Evolutionary conservation across 345 rosid genomes (phyloP).

Genomic region (Cardamine resedifolia): DNA sequence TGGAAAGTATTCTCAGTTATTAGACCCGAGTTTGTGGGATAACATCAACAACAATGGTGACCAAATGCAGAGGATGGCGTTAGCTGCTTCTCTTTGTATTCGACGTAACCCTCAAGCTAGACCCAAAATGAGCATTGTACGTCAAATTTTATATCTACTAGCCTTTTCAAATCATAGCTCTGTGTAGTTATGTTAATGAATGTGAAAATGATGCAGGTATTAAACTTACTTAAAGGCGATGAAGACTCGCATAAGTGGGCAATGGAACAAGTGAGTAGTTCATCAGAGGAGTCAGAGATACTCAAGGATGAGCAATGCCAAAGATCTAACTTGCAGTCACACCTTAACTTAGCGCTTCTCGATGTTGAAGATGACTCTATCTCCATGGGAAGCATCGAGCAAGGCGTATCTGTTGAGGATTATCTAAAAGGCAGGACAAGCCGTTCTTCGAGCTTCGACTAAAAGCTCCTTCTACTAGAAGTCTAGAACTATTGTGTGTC

Average conservation of each 20-base stretch:
- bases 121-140: conserved; percentile 79
- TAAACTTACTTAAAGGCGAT: conserved; percentile 79
- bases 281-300: conserved; percentile 48
- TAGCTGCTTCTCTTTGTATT: conserved; percentile 85
- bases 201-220: conserved; percentile 46
- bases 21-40: conserved; percentile 56
- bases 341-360: conserved; percentile 74
- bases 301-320: conserved; percentile 53
- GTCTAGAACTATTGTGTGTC: conserved; percentile 7
- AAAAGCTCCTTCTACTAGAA: not conserved
- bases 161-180: not conserved
- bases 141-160: conserved; percentile 6
- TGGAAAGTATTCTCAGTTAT: conserved; percentile 59
- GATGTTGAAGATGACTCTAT: conserved; percentile 69
- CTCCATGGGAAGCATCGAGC: conserved; percentile 71
- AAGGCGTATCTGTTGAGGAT: conserved; percentile 69
- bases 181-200: not conserved
- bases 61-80: conserved; percentile 70
- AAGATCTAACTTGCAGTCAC: conserved; percentile 66
- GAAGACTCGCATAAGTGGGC: conserved; percentile 61
- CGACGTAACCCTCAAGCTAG: conserved; percentile 65
- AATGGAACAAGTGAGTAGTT: conserved; percentile 45
- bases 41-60: conserved; percentile 34
- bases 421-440: conserved; percentile 91
- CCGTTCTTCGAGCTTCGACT: conserved; percentile 90